Evolutionary conservation across 2,329 filamentous ascomycete genomes (phyloP).

Genomic region (Aspergillus quadrilineatus): DNA sequence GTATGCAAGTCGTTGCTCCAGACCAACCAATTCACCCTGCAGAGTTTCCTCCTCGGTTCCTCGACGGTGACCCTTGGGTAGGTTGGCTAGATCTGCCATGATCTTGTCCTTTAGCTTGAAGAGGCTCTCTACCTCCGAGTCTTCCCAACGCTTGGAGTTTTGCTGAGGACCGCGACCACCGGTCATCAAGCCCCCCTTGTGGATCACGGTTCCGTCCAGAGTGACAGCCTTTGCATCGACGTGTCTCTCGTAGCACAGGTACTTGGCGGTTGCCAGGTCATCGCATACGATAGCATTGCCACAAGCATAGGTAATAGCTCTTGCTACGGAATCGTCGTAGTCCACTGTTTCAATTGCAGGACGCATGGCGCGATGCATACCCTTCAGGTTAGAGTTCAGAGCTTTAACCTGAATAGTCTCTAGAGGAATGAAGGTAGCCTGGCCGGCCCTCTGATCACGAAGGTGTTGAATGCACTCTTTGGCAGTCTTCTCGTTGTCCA

Average conservation of each 20-base stretch:
- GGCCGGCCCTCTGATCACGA: conserved; percentile 80
- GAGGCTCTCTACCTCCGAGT: conserved; percentile 84
- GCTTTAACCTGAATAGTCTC: conserved; percentile 97
- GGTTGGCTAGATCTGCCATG: conserved; percentile 71
- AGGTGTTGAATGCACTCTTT: conserved; percentile 93
- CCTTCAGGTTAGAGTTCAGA: conserved; percentile 85
- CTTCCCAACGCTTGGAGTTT: conserved; percentile 80
- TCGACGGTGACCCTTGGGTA: conserved; percentile 76
- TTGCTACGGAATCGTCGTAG: conserved; percentile 82
- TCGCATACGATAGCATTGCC: conserved; percentile 95
- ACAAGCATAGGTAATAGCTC: conserved; percentile 92
- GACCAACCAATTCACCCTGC: conserved; percentile 72
- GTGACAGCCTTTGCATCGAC: conserved; percentile 94
- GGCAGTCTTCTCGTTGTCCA: conserved; percentile 91
- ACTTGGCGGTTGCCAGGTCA: conserved; percentile 77
- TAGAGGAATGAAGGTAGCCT: conserved; percentile 91
- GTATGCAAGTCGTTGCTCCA: conserved; percentile 73
- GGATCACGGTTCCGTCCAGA: conserved; percentile 91
- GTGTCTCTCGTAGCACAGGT: conserved; percentile 79
- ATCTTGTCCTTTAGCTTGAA: conserved; percentile 72
- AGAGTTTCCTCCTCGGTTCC: conserved; percentile 76
- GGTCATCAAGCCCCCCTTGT: conserved; percentile 95
- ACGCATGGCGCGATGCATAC: conserved; percentile 76
- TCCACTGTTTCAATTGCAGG: conserved; percentile 95
- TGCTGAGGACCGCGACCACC: conserved; percentile 82